Evolutionary conservation across 345 rosid genomes (phyloP), one percentile per base, ranked within the genome.

Genomic region (Eucalyptus pauciflora): DNA sequence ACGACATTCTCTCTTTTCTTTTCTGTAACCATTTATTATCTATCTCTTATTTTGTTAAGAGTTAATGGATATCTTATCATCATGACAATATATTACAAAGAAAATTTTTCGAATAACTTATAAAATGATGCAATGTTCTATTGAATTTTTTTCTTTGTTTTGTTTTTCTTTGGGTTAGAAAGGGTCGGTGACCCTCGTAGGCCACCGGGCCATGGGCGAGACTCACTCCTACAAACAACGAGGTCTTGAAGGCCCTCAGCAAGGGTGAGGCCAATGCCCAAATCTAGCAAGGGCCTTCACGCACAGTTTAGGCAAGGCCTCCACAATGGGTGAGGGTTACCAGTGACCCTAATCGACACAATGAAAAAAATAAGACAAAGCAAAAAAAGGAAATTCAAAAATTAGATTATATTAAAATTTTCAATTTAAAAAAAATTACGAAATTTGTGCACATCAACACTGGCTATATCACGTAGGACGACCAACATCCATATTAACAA

Each of bases 401-500:
- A 51, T 51, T 51, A 17, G 1, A 51, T 8, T 8, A 10, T 9
- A 56, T 22, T 56, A 22, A 8, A 4, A 56, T 4, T 24, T 24
- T 56, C 13, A 24, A 22, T 56, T 54, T 9, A 4, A 22, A 56
- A 24, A 56, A 56, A 56, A 56, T 9, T 9, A 56, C 1, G 3
- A 56, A 56, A 56, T 22, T 24, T 56, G 1, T 56, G 12, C 13
- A 10, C 62, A 22, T 56, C 29, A 56, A 22, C 6, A 20, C 1
- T 3, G 13, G 4, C 1, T 24, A 1, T 56, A 24, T 24, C 29
- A 56, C 3, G 0, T 56, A 22, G 1, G 29, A 22, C 3, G 1
- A 56, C 5, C 29, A 0, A 22, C 1, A 1, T 56, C 29, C 6
- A 24, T 56, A 56, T 56, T 24, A 56, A 24, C 1, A 0, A 56